Conservation (phyloP, 1,284 basidiomycete genomes). For the Sanghuangporus baumii region DNA sequence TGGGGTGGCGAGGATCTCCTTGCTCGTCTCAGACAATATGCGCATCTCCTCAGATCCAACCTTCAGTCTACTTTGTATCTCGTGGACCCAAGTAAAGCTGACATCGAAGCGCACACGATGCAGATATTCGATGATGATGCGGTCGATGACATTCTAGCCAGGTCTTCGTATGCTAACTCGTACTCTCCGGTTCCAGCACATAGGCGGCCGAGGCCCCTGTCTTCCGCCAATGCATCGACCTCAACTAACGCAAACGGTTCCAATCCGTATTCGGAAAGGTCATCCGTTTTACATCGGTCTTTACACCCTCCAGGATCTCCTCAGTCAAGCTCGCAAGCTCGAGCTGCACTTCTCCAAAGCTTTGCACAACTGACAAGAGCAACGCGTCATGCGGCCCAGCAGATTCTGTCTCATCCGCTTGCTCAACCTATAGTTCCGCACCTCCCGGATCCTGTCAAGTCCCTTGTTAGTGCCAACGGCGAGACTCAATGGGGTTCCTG, state of each 20-base stretch:
- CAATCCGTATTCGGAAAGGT: slow-evolving; percentile 60
- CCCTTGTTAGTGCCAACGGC: slow-evolving; percentile 78
- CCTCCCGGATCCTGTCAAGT: slow-evolving; percentile 85
- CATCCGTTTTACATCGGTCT: slow-evolving; percentile 75
- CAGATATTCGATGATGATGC: slow-evolving; percentile 77
- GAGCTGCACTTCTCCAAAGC: slow-evolving; percentile 74
- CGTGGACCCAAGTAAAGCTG: slow-evolving; percentile 84
- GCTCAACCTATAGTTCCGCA: slow-evolving; percentile 93
- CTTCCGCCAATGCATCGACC: slow-evolving; percentile 28
- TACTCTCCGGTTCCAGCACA: slow-evolving; percentile 81
- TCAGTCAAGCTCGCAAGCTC: slow-evolving; percentile 55
- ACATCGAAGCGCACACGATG: slow-evolving; percentile 86
- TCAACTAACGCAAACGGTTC: slow-evolving; percentile 20
- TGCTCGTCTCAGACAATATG: slow-evolving; percentile 61
- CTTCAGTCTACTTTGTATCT: slow-evolving; percentile 82
- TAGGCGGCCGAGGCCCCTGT: slow-evolving; percentile 63
- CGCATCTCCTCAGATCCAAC: slow-evolving; percentile 73
- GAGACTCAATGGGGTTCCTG: slow-evolving; percentile 83
- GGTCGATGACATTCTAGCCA: slow-evolving; percentile 75
- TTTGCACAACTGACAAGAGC: slow-evolving; percentile 88
- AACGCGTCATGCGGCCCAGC: slow-evolving; percentile 84
- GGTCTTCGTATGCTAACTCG: slow-evolving; percentile 69
- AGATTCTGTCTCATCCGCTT: slow-evolving; percentile 88
- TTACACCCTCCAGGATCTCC: slow-evolving; percentile 45
- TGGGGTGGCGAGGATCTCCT: slow-evolving; percentile 89